These are phyloP conservation scores for Cercospora beticola DNA, from an alignment of 2,329 filamentous ascomycete species.

Conservation along the genomic window DNA sequence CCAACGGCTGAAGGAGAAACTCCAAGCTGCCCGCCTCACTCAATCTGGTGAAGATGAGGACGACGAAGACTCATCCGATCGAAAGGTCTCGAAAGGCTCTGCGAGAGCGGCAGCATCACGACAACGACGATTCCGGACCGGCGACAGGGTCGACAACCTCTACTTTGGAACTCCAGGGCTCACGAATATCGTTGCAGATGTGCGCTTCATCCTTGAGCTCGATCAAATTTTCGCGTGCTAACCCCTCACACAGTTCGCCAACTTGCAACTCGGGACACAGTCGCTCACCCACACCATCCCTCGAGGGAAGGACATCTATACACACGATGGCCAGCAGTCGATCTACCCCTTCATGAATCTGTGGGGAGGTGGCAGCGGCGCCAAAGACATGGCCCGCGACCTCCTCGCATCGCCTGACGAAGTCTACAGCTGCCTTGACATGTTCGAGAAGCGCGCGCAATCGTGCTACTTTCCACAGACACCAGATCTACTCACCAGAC, in stretches of 20 bases:
- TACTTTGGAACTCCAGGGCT: conserved; percentile 54
- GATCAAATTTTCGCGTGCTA: conserved; percentile 14
- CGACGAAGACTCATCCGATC: conserved; percentile 32
- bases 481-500: conserved; percentile 45
- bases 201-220: conserved; percentile 29
- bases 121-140: conserved; percentile 40
- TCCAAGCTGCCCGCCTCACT: conserved; percentile 37
- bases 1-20: conserved; percentile 45
- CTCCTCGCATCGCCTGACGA: conserved; percentile 44
- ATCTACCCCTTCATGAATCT: conserved; percentile 50
- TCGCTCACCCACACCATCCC: conserved; percentile 47
- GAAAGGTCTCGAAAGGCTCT: conserved; percentile 27
- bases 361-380: conserved; percentile 29
- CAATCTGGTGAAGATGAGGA: conserved; percentile 42
- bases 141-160: conserved; percentile 46
- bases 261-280: conserved; percentile 42
- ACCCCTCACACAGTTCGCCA: conserved; percentile 41
- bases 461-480: conserved; percentile 49
- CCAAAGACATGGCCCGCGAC: conserved; percentile 33
- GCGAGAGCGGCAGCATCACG: conserved; percentile 29
- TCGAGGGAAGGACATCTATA: conserved; percentile 44
- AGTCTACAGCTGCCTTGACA: conserved; percentile 42
- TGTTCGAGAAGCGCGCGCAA: conserved; percentile 46
- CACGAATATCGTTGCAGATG: conserved; percentile 49
- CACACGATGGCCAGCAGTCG: conserved; percentile 35